phyloP scores from a whole-genome alignment of 2,329 filamentous ascomycete species.

The Botrytis squamosa region DNA sequence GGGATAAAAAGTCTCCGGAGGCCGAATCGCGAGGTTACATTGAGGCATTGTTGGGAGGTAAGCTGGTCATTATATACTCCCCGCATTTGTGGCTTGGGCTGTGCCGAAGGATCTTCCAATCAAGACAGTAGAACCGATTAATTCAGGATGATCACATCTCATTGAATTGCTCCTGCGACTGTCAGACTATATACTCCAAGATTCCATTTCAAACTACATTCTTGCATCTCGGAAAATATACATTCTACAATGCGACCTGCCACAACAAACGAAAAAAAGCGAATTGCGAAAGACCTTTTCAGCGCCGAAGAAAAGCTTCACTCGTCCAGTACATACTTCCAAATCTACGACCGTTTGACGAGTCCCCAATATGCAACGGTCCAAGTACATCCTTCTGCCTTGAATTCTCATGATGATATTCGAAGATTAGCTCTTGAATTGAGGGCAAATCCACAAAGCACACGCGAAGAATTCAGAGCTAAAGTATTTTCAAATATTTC shows the following conservation, averaged over 20 bases:
- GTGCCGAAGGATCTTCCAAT: neutral
- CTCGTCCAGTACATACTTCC: neutral
- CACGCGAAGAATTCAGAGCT: neutral
- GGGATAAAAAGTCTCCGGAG: neutral
- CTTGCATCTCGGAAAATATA: too few relatives aligned
- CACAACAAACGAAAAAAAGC: neutral
- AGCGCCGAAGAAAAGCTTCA: neutral
- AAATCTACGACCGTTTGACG: neutral
- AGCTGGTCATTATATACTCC: neutral
- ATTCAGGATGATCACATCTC: fast-evolving
- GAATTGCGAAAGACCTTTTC: neutral
- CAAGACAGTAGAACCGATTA: too few relatives aligned
- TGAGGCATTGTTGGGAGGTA: neutral
- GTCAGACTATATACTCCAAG: neutral
- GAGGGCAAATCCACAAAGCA: neutral
- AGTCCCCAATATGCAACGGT: neutral
- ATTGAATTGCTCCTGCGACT: neutral
- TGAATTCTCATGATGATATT: neutral
- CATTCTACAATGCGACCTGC: too few relatives aligned
- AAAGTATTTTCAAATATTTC: neutral
- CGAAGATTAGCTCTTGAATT: neutral
- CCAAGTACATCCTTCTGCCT: neutral
- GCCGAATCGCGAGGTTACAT: neutral
- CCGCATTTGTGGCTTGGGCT: neutral
- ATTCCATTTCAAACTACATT: neutral